Evolutionary conservation across 176 grass and related monocot species (phyloP).

Genomic region (Triticum urartu): DNA sequence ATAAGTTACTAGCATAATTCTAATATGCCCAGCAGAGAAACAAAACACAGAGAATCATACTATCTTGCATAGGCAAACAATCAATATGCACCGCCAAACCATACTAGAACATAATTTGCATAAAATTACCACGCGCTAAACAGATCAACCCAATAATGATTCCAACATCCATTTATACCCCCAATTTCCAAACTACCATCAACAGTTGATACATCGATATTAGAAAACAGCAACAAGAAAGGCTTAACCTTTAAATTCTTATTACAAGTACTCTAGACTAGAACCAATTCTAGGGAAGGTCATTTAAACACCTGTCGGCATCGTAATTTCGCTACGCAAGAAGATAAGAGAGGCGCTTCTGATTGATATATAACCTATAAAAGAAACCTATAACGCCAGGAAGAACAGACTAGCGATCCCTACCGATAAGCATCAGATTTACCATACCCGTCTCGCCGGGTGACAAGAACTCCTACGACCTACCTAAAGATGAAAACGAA

Average conservation of each 20-base stretch:
- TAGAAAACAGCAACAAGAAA: background rate
- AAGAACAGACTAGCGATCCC: background rate
- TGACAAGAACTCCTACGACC: background rate
- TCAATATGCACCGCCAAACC: background rate
- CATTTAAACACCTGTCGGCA: background rate
- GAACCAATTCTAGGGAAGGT: background rate
- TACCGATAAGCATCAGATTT: background rate
- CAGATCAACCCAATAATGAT: background rate
- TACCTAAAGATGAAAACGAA: background rate
- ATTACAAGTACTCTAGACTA: background rate
- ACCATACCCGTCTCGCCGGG: background rate
- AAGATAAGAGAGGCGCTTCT: background rate
- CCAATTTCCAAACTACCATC: background rate
- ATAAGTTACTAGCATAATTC: background rate
- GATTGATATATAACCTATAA: background rate
- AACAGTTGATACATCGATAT: background rate
- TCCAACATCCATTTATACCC: background rate
- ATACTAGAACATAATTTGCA: background rate
- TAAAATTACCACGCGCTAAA: background rate
- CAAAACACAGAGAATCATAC: background rate
- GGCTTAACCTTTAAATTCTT: background rate
- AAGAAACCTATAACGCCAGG: background rate
- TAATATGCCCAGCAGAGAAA: background rate
- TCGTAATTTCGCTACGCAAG: background rate
- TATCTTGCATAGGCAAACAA: too few relatives aligned